Evolutionary conservation across 176 grass and related monocot genomes (phyloP), one percentile per base, ranked within the genome.

Genomic region (Oryza meridionalis): DNA sequence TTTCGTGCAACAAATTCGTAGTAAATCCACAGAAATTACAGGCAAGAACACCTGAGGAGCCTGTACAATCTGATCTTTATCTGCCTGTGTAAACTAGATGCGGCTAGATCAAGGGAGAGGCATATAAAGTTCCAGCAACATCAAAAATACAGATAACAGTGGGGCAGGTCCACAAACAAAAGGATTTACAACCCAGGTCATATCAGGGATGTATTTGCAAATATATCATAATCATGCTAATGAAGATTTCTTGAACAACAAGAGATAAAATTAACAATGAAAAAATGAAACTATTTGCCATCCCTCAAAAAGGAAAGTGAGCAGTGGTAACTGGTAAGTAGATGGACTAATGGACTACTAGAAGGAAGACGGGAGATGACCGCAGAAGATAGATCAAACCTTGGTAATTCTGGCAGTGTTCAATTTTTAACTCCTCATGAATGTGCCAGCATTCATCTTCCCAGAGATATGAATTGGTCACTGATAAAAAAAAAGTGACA

Each of bases 71-170:
- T 69, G 10, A 49, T 62, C 7, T 32, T 65, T 73, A 51, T 5
- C 33, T 19, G 80, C 76, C 17, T 37, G 40, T 63, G 38, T 62
- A 78, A 17, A 49, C 62, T 51, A 64, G 25, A 29, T 26, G 49
- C 17, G 38, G n/a, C 21, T 78, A 79, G 22, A 67, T 32, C 32
- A 11, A 44, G 29, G 22, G 22, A 29, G 27, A 51, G 38, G 31
- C 27, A 83, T 78, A 62, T 40, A 79, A 83, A 83, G 29, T 38
- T 73, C 21, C 64, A 83, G 68, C 11, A 79, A 53, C 49, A 75
- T 31, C 29, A 65, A 44, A 69, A 83, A 79, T 65, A 46, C 27
- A 63, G 0, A 82, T 38, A 82, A 42, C 26, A 17, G 7, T 40
- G 40, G 15, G 3, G 29, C 4, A 76, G 15, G 61, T 27, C 47